Evolutionary conservation across 2,329 filamentous ascomycete genomes (phyloP), one percentile per base, ranked within the genome.

Genomic region (Fusarium sarcochroum): DNA sequence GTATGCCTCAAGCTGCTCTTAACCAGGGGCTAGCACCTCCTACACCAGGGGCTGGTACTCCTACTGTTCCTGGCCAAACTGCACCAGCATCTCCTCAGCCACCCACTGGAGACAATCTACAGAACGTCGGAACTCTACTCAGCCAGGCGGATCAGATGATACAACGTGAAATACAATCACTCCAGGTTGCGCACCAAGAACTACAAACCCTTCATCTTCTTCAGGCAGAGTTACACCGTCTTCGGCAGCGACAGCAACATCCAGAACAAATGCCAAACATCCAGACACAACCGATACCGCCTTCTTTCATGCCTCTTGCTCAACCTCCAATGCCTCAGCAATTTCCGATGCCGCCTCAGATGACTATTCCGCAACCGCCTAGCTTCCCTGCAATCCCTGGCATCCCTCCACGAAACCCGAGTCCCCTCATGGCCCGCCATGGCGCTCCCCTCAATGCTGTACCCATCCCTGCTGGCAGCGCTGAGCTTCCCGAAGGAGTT

Each of bases 131-230:
- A 49, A 79, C 81, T 15, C 88, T 93, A 56, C 80, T 96, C 34
- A 82, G 86, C 34, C 86, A 90, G 40, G 84, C 93, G 15, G 90
- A 93, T 69, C 86, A 90, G 55, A 87, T 91, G 54, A 84, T 96
- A 23, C 84, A 90, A 69, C 86, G 89, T 56, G 91, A 94, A 73
- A 84, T 93, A 34, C 84, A 87, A 46, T 81, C 80, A 41, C 81
- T 95, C 18, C 87, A 90, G 45, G 75, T 86, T 34, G 87, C 89
- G 17, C 87, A 91, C 50, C 86, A 90, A 34, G 91, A 96, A 75
- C 76, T 94, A 6, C 85, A 89, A 47, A 80, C 87, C n/a, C 81
- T 94, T n/a, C 86, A 90, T 52, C 80, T 89, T 17, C 82, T 96
- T 63, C 86, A 92, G 63, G 80, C 81, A 20, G 93, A 96, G 76